These are phyloP conservation scores for Pichia scutulata DNA, from an alignment of 805 yeast species.

Conservation along the genomic window DNA sequence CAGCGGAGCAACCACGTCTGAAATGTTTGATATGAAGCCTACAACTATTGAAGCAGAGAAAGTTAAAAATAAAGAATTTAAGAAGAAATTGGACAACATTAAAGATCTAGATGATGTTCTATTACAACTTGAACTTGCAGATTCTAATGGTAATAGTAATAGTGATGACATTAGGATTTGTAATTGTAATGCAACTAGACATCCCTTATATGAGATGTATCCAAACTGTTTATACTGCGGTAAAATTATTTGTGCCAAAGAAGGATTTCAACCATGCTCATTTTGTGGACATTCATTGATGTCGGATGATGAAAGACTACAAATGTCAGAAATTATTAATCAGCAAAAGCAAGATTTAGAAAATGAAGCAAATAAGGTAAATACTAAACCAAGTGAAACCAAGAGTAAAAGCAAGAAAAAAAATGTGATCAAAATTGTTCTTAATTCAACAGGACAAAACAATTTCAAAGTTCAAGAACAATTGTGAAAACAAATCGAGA, in stretches of 20 bases:
- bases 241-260: constrained; percentile 81
- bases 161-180: constrained; percentile 33
- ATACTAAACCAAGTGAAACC: constrained; percentile 2
- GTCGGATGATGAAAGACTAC: constrained; percentile 49
- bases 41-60: constrained; percentile 11
- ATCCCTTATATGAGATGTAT: constrained; percentile 80
- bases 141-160: constrained; percentile 5
- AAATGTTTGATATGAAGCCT: constrained; percentile 36
- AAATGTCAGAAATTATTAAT: constrained; percentile 45
- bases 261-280: constrained; percentile 87
- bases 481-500: constrained; percentile 53
- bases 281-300: constrained; percentile 69
- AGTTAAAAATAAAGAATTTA: constrained; percentile 18
- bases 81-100: constrained; percentile 42
- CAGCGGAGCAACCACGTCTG: constrained; percentile 37
- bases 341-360: constrained; percentile 43
- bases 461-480: constrained; percentile 63
- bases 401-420: constrained; percentile 24
- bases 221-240: constrained; percentile 96
- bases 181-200: constrained; percentile 80
- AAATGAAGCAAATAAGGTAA: constrained; percentile 17
- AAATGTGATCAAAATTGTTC: constrained; percentile 46
- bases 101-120: constrained; percentile 45
- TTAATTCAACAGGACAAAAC: constrained; percentile 55
- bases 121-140: constrained; percentile 34